These are phyloP conservation scores for Russula sp. DNA, from an alignment of 768 basidiomycete genomes.

Conservation along the genomic window DNA sequence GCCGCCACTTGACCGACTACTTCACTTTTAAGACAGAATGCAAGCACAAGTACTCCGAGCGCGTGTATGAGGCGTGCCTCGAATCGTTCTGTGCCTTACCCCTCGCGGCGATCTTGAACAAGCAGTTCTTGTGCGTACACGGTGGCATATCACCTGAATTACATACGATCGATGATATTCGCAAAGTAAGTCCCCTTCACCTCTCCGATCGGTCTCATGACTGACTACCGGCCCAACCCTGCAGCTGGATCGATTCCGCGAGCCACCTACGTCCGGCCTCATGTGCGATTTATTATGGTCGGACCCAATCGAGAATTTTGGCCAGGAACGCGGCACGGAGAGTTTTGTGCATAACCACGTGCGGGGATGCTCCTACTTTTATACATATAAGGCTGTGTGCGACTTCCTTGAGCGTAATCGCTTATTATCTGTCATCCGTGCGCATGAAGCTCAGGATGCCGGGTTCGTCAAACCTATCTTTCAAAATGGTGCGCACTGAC, in stretches of 20 bases:
- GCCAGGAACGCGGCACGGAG: conserved; percentile 84
- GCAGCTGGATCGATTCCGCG: conserved; percentile 95
- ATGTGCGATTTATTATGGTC: conserved; percentile 99
- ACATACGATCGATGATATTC: conserved; percentile 92
- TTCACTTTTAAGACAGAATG: conserved; percentile 99
- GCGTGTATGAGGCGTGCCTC: conserved; percentile 96
- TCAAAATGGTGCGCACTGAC: conserved; percentile 4
- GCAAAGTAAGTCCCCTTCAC: conserved; percentile 53
- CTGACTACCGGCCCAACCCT: neutral
- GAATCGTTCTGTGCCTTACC: conserved; percentile 94
- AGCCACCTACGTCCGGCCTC: conserved; percentile 93
- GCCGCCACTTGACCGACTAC: conserved; percentile 96
- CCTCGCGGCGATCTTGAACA: conserved; percentile 97
- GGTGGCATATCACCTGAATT: conserved; percentile 95
- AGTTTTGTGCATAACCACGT: conserved; percentile 95
- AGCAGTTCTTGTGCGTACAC: conserved; percentile 98
- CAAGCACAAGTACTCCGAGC: conserved; percentile 98
- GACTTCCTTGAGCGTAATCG: conserved; percentile 98
- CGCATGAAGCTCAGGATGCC: conserved; percentile 98
- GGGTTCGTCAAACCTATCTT: conserved; percentile 44
- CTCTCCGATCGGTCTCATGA: conserved; percentile 1
- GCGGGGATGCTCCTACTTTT: conserved; percentile 95
- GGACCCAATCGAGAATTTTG: conserved; percentile 97
- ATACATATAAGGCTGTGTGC: conserved; percentile 93
- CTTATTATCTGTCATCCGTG: conserved; percentile 92